Conservation (phyloP, 306 rosid genomes). For the Erythrophleum fordii region DNA sequence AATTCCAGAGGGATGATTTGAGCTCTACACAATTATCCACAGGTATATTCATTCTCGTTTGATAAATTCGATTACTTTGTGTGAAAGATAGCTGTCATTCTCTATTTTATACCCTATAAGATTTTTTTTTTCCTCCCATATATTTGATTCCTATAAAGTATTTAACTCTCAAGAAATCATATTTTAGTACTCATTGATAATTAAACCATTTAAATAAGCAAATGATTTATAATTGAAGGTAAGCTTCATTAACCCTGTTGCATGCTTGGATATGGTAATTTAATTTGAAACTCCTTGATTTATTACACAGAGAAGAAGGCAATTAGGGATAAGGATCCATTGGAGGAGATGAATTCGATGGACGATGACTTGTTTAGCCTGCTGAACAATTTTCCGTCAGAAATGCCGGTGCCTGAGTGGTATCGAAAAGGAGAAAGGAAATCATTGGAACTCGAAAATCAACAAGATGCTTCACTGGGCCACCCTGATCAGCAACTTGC, state of each 20-base stretch:
- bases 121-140: too few species aligned
- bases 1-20: constrained; percentile 49
- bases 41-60: constrained; percentile 45
- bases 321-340: constrained; percentile 38
- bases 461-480: constrained; percentile 21
- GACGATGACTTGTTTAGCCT: constrained; percentile 81
- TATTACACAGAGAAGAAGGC: constrained; percentile 48
- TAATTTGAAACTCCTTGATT: background rate
- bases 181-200: too few species aligned
- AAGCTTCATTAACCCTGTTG: background rate
- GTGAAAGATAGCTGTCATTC: background rate
- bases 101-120: too few species aligned
- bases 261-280: background rate
- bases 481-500: constrained; percentile 38
- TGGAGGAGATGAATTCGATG: constrained; percentile 58
- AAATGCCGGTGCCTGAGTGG: constrained; percentile 67
- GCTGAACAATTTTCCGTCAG: constrained; percentile 57
- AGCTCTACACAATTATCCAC: constrained; percentile 50
- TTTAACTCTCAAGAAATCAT: too few species aligned
- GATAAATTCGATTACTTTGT: too few species aligned
- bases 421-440: constrained; percentile 42
- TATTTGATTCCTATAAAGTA: too few species aligned
- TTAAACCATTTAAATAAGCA: too few species aligned
- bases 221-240: too few species aligned
- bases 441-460: constrained; percentile 36